phyloP scores from a whole-genome alignment of 1,284 basidiomycete genomes.

The Fomitopsis betulina region DNA sequence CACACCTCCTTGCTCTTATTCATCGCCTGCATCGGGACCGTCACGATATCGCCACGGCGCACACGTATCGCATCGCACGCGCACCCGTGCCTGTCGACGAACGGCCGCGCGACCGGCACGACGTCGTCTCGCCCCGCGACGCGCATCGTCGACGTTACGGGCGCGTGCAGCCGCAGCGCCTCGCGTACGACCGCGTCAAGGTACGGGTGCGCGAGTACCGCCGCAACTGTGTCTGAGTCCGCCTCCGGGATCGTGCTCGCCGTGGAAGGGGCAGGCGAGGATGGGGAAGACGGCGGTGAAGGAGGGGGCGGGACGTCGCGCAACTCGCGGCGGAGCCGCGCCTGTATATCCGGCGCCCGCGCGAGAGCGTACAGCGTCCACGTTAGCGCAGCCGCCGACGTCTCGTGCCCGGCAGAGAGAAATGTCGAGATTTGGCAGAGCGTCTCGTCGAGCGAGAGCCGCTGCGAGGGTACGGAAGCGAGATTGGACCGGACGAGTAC shows the following conservation, averaged over 20 bases:
- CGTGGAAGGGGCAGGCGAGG: too few species aligned
- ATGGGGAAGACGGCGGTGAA: conserved; percentile 6
- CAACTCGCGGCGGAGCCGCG: conserved; percentile 54
- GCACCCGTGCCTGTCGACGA: conserved; percentile 26
- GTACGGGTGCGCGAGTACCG: conserved; percentile 40
- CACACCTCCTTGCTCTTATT: conserved; percentile 60
- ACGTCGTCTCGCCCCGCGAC: conserved; percentile 49
- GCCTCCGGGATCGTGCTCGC: too few species aligned
- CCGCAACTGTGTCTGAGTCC: conserved; percentile 12
- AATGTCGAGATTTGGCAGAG: conserved; percentile 77
- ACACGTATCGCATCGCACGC: conserved; percentile 40
- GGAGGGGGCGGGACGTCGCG: conserved; percentile 19
- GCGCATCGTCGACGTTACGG: conserved; percentile 64
- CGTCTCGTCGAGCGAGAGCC: conserved; percentile 62
- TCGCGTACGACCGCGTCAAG: conserved; percentile 65
- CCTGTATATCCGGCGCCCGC: conserved; percentile 47
- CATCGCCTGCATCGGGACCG: conserved; percentile 58
- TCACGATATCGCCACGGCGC: conserved; percentile 54
- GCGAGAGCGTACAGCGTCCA: conserved; percentile 73
- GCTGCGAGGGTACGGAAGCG: conserved; percentile 42
- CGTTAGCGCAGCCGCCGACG: conserved; percentile 56
- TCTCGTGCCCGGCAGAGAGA: conserved; percentile 64
- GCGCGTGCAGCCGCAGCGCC: conserved; percentile 57
- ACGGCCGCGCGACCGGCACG: conserved; percentile 42
- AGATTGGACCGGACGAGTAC: conserved; percentile 60